These are phyloP conservation scores for Trypanosoma lewisi DNA, from an alignment of 208 protist species.

Conservation along the genomic window DNA sequence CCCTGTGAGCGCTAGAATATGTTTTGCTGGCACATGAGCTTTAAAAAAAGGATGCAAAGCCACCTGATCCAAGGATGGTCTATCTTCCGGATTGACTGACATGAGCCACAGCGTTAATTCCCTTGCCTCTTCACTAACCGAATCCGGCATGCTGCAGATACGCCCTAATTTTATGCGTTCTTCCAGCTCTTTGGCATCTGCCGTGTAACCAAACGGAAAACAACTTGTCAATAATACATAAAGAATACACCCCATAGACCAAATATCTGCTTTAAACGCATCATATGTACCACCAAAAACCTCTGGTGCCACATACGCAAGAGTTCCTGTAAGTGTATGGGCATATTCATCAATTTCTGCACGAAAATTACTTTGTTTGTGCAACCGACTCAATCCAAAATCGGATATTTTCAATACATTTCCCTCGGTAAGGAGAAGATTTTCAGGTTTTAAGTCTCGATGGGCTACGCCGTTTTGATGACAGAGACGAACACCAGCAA, in stretches of 20 bases:
- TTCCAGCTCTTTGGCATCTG: conserved; percentile 45
- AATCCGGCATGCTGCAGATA: conserved; percentile 45
- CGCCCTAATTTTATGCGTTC: conserved; percentile 53
- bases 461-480: conserved; percentile 88
- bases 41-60: conserved; percentile 65
- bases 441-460: conserved; percentile 94
- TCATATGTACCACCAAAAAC: conserved; percentile 78
- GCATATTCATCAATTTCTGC: conserved; percentile 64
- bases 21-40: conserved; percentile 43
- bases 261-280: conserved; percentile 84
- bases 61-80: conserved; percentile 67
- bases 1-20: conserved; percentile 37
- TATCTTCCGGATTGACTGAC: conserved; percentile 46
- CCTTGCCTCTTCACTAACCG: conserved; percentile 55
- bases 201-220: conserved; percentile 83
- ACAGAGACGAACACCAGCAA: conserved; percentile 64
- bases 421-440: conserved; percentile 81
- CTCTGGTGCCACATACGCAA: conserved; percentile 82
- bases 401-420: conserved; percentile 85
- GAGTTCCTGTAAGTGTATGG: conserved; percentile 73
- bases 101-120: conserved; percentile 66
- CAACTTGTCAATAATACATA: conserved; percentile 80
- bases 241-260: conserved; percentile 84
- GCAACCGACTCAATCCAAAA: conserved; percentile 86
- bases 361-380: conserved; percentile 65